These are phyloP conservation scores for Globisporangium splendens DNA, from an alignment of 352 stramenopile species.

Conservation along the genomic window DNA sequence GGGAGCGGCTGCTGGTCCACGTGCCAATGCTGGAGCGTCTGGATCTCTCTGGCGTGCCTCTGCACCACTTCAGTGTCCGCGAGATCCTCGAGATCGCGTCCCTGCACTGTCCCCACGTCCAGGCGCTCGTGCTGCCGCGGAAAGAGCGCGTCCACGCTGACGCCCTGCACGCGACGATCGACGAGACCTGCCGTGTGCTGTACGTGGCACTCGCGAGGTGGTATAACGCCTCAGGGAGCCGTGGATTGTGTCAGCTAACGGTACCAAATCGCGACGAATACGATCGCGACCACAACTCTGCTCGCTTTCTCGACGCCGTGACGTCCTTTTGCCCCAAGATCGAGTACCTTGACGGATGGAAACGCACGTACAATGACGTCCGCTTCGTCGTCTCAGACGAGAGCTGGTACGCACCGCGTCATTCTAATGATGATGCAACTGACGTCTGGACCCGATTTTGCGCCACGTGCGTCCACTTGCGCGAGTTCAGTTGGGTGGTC, in stretches of 20 bases:
- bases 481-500: slow-evolving; percentile 69
- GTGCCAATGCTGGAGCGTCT: slow-evolving; percentile 36
- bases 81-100: slow-evolving; percentile 36
- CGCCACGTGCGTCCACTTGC: slow-evolving; percentile 26
- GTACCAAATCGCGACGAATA: slow-evolving; percentile 5
- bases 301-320: slow-evolving; percentile 29
- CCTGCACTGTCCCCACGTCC: slow-evolving; percentile 21
- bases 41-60: slow-evolving; percentile 34
- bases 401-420: slow-evolving; percentile 24
- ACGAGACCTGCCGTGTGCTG: slow-evolving; percentile 36
- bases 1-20: slow-evolving; percentile 26
- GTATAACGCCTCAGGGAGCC: slow-evolving; percentile 24
- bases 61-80: slow-evolving; percentile 37
- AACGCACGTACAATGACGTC: slow-evolving; percentile 42
- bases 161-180: slow-evolving; percentile 33
- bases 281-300: slow-evolving; percentile 20
- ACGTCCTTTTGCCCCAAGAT: slow-evolving; percentile 37
- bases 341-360: slow-evolving; percentile 69
- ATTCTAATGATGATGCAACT: neutral
- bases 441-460: slow-evolving; percentile 48
- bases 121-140: slow-evolving; percentile 38
- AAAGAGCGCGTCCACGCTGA: slow-evolving; percentile 24
- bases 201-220: slow-evolving; percentile 29
- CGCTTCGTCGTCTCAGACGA: slow-evolving; percentile 34
- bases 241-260: slow-evolving; percentile 10